Evolutionary conservation across 2,329 filamentous ascomycete genomes (phyloP), one percentile per base, ranked within the genome.

Genomic region (Talaromyces sp.): DNA sequence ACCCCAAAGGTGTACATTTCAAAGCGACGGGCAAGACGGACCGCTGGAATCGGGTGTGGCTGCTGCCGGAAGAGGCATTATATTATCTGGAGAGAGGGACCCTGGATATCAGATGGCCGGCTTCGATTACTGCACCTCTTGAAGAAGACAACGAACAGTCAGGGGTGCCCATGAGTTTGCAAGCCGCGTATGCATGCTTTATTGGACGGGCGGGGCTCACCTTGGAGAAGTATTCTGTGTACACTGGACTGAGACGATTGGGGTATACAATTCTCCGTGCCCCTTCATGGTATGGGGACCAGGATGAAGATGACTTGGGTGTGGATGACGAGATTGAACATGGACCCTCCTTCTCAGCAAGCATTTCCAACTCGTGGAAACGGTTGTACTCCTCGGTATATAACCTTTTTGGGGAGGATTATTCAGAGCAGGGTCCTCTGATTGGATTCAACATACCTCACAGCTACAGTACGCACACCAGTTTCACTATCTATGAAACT

Each of bases 41-140:
- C 60, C 83, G 82, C 3, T 82, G 81, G 62, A 84, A 87, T 31
- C 86, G 84, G 64, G 78, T 93, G 46, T 97, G 93, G 93, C 72
- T 99, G 56, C 74, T 96, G 43, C 93, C 93, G 0, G 95, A 99
- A 71, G 95, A 99, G 75, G 90, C 92, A 6, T 80, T 99, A 58
- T 97, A 92, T 69, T 75, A 97, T 64, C 81, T 98, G 9, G 95
- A 99, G 78, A 81, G 95, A 68, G 95, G 93, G 0, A 92, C 85
- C 53, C 69, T 98, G 68, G 91, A 98, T 73, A 82, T 97, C 46
- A 88, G 92, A 80, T 97, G 91, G 90, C 91, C 91, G 1, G 75
- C 78, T 51, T 74, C 75, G 59, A 64, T 63, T 50, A 68, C 67
- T 1, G 68, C 65, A 4, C 56, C 59, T 17, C 67, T 67, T 41